Percentiles rank a stretch among this genome's conserved stretches.
phyloP scores from a whole-genome alignment of 768 basidiomycete genomes.

The Collybia nuda region DNA sequence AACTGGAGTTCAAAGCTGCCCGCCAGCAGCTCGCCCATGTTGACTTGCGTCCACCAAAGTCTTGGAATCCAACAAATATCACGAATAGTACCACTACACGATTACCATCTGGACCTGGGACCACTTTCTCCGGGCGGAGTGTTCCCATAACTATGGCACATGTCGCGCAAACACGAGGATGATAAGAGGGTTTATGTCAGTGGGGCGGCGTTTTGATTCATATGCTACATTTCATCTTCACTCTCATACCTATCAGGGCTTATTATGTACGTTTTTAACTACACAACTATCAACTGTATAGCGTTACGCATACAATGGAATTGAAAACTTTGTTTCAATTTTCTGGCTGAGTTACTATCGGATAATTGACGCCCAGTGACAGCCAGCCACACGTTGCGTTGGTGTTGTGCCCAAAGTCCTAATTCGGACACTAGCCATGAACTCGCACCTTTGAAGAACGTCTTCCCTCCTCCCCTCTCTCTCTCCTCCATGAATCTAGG shows the following conservation, averaged over 20 bases:
- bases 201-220: background rate
- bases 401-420: slow-evolving; percentile 6
- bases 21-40: slow-evolving; percentile 75
- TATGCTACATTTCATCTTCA: slow-evolving; percentile 10
- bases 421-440: slow-evolving; percentile 18
- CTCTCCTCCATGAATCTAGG: slow-evolving; percentile 74
- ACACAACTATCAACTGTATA: slow-evolving; percentile 5
- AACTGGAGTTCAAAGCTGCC: slow-evolving; percentile 78
- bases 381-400: slow-evolving; percentile 8
- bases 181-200: background rate
- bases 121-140: slow-evolving; percentile 4
- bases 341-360: too few relatives aligned
- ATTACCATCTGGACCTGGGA: slow-evolving; percentile 9
- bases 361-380: too few relatives aligned
- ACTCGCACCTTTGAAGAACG: background rate
- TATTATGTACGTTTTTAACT: slow-evolving; percentile 5
- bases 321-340: too few relatives aligned
- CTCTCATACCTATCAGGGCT: background rate
- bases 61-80: slow-evolving; percentile 63
- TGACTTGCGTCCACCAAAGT: slow-evolving; percentile 73
- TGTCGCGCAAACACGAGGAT: slow-evolving; percentile 2
- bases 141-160: slow-evolving; percentile 5
- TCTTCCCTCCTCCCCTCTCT: slow-evolving; percentile 9
- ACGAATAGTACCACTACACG: slow-evolving; percentile 25
- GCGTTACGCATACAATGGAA: background rate